These are phyloP conservation scores for Cylindrotheca closterium DNA, from an alignment of 108 stramenopile genomes.

Conservation along the genomic window DNA sequence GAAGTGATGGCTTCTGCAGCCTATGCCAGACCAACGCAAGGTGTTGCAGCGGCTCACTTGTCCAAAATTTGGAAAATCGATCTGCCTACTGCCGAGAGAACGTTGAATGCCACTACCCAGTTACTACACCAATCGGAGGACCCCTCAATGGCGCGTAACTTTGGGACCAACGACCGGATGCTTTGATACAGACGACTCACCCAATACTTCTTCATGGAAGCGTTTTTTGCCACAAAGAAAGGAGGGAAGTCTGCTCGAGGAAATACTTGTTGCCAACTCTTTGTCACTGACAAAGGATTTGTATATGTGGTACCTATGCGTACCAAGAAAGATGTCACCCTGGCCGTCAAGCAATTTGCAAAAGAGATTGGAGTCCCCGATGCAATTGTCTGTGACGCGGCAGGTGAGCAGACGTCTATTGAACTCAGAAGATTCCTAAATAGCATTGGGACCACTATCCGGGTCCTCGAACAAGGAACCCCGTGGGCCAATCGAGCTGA, in stretches of 20 bases:
- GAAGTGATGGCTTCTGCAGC: constrained; percentile 9
- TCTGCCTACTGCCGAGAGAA: constrained; percentile 15
- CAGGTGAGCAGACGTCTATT: constrained; percentile 13
- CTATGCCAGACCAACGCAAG: constrained; percentile 8
- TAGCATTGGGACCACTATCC: constrained; percentile 32
- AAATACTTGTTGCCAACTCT: constrained; percentile 20
- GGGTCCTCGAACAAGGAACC: constrained; percentile 22
- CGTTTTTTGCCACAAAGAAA: constrained; percentile 25
- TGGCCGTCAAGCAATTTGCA: constrained; percentile 29
- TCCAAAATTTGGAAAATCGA: constrained; percentile 37
- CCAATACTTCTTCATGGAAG: constrained; percentile 31
- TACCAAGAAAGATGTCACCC: constrained; percentile 9
- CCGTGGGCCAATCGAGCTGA: constrained; percentile 41
- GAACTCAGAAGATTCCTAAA: constrained; percentile 8
- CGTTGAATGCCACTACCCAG: constrained; percentile 24
- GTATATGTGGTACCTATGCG: constrained; percentile 23
- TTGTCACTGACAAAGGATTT: constrained; percentile 32
- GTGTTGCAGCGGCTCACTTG: constrained; percentile 25
- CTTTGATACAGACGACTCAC: constrained; percentile 25
- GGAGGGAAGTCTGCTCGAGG: constrained; percentile 16
- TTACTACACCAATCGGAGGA: not conserved
- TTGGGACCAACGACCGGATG: no score
- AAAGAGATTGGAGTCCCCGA: constrained; percentile 41
- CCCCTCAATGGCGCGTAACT: constrained; percentile 20
- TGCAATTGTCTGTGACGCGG: constrained; percentile 22